These are phyloP conservation scores for Auriscalpium microsporum DNA, from an alignment of 768 basidiomycete species.

Conservation along the genomic window DNA sequence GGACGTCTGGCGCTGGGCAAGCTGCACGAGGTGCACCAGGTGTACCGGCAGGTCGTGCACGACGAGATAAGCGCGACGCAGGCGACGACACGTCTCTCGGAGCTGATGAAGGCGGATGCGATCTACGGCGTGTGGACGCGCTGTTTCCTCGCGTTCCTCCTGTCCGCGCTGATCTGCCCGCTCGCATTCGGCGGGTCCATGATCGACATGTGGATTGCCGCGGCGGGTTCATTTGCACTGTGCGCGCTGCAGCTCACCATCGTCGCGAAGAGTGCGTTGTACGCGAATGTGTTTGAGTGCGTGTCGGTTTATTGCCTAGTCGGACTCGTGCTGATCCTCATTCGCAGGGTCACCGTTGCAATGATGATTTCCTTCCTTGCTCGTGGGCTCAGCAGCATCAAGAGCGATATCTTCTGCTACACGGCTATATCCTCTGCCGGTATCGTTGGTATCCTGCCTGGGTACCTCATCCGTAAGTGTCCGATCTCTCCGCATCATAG, in stretches of 20 bases:
- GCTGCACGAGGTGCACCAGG: conserved; percentile 72
- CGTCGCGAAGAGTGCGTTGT: conserved; percentile 65
- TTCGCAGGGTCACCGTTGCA: conserved; percentile 63
- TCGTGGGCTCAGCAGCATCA: conserved; percentile 73
- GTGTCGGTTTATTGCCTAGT: conserved; percentile 20
- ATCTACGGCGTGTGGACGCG: conserved; percentile 56
- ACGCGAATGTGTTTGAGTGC: conserved; percentile 87
- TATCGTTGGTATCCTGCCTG: conserved; percentile 83
- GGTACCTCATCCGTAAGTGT: conserved; percentile 64
- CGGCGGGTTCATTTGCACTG: conserved; percentile 56
- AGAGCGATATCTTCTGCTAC: conserved; percentile 73
- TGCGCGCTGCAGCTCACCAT: conserved; percentile 62
- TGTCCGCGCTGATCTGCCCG: conserved; percentile 73
- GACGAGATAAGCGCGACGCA: conserved; percentile 79
- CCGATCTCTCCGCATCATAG: not conserved
- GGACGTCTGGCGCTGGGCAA: conserved; percentile 73
- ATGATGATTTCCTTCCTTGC: conserved; percentile 74
- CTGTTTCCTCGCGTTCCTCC: conserved; percentile 56
- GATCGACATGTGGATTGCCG: conserved; percentile 76
- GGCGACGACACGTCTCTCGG: conserved; percentile 54
- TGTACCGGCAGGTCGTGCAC: conserved; percentile 83
- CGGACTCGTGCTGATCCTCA: not conserved
- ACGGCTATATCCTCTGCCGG: conserved; percentile 81
- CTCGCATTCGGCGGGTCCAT: conserved; percentile 79
- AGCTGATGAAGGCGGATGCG: conserved; percentile 53